Conservation (phyloP, 371 early-diverging fungal species). For the Neoconidiobolus thromboides region DNA sequence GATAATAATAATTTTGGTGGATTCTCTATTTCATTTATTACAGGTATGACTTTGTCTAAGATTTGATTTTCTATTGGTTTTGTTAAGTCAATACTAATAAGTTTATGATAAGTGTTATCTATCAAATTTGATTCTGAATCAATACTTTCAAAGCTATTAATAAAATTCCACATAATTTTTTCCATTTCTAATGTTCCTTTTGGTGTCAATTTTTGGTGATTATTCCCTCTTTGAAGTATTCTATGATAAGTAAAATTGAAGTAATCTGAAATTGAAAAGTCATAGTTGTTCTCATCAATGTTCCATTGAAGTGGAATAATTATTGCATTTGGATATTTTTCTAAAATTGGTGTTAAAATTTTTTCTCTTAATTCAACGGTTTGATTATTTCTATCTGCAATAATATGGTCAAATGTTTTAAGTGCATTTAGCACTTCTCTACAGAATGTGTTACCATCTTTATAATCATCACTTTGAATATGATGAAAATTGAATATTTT, state of each 20-base stretch:
- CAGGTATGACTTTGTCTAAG: too few species aligned
- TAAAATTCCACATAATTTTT: background rate
- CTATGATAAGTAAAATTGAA: background rate
- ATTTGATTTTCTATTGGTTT: too few species aligned
- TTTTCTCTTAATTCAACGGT: background rate
- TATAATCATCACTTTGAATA: constrained; percentile 3
- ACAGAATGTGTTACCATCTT: background rate
- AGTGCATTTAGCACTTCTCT: background rate
- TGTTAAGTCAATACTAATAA: too few species aligned
- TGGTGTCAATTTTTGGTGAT: constrained; percentile 3
- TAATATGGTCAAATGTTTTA: background rate
- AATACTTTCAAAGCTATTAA: too few species aligned
- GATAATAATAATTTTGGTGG: too few species aligned
- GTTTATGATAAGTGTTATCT: too few species aligned
- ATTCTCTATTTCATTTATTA: too few species aligned
- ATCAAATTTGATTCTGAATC: too few species aligned
- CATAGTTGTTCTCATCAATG: background rate
- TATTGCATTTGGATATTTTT: background rate
- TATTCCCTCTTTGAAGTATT: background rate
- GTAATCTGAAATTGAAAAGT: background rate
- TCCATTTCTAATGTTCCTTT: background rate
- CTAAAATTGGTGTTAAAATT: background rate
- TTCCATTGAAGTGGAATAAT: background rate
- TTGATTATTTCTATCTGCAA: constrained; percentile 3
- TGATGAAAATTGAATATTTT: background rate